Evolutionary conservation across 2,329 filamentous ascomycete genomes (phyloP).

Genomic region (Colletotrichum sp.): DNA sequence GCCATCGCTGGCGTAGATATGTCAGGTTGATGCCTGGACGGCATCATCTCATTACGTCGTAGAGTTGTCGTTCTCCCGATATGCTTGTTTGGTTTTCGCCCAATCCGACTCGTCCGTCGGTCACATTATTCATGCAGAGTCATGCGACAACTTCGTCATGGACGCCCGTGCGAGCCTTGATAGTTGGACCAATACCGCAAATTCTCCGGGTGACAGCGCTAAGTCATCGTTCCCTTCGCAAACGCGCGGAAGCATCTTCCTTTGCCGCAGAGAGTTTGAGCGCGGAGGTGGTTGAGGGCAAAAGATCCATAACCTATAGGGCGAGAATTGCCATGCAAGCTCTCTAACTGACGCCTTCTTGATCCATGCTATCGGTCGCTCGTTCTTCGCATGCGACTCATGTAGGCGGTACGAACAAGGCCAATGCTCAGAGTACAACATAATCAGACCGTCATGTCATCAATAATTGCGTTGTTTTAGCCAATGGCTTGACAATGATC

Average conservation of each 20-base stretch:
- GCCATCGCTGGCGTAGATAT: neutral
- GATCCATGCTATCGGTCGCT: neutral
- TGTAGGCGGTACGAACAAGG: neutral
- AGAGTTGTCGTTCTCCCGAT: neutral
- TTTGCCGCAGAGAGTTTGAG: neutral
- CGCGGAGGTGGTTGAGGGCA: neutral
- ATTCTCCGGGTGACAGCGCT: constrained; percentile 5
- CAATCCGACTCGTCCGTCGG: neutral
- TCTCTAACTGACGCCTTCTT: neutral
- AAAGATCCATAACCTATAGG: neutral
- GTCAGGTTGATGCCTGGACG: neutral
- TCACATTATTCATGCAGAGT: constrained; percentile 5
- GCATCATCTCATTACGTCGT: neutral
- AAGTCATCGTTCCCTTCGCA: neutral
- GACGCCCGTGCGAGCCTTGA: neutral
- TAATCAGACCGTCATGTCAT: neutral
- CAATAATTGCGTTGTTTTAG: neutral
- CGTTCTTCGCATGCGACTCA: neutral
- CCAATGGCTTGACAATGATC: neutral
- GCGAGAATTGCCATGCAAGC: neutral
- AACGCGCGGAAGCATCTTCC: neutral
- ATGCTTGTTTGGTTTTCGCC: neutral
- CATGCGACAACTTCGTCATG: neutral
- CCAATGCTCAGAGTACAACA: neutral
- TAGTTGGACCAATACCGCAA: neutral